phyloP scores from a whole-genome alignment of 2,329 filamentous ascomycete species.

The Alternaria gaisen region DNA sequence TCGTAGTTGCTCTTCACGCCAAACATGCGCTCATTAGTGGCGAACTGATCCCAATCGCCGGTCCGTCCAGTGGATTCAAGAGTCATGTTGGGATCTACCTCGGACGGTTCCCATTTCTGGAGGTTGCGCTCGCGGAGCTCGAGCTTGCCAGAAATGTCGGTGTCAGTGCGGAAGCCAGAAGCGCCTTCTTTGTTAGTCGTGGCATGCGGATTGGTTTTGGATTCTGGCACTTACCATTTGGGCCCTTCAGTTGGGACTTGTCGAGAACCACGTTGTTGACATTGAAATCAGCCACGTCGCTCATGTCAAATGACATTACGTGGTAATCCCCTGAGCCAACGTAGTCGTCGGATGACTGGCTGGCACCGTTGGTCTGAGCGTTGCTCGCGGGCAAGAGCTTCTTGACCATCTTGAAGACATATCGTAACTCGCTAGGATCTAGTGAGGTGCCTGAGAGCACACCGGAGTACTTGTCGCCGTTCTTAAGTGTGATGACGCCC shows the following conservation, averaged over 20 bases:
- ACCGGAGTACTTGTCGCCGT: constrained; percentile 68
- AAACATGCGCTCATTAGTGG: constrained; percentile 85
- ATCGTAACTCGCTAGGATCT: constrained; percentile 62
- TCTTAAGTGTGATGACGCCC: constrained; percentile 65
- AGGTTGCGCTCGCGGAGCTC: constrained; percentile 76
- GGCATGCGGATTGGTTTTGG: constrained; percentile 59
- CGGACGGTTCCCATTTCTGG: constrained; percentile 81
- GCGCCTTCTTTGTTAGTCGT: constrained; percentile 49
- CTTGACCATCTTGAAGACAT: constrained; percentile 73
- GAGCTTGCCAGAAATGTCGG: constrained; percentile 82
- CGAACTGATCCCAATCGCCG: constrained; percentile 88
- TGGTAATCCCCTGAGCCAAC: constrained; percentile 59
- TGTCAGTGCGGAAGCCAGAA: constrained; percentile 81
- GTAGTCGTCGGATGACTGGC: constrained; percentile 53
- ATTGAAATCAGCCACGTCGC: constrained; percentile 66
- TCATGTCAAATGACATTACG: constrained; percentile 68
- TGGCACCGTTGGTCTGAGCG: constrained; percentile 57
- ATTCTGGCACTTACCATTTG: constrained; percentile 63
- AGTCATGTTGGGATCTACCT: constrained; percentile 70
- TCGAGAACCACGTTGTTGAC: constrained; percentile 63
- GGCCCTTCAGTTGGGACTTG: constrained; percentile 60
- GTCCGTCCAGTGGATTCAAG: constrained; percentile 66
- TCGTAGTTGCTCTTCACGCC: constrained; percentile 90
- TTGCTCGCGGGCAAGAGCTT: constrained; percentile 54
- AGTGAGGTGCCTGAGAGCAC: constrained; percentile 66